Evolutionary conservation across 768 basidiomycete species (phyloP).

Genomic region (Tricholoma terreum): DNA sequence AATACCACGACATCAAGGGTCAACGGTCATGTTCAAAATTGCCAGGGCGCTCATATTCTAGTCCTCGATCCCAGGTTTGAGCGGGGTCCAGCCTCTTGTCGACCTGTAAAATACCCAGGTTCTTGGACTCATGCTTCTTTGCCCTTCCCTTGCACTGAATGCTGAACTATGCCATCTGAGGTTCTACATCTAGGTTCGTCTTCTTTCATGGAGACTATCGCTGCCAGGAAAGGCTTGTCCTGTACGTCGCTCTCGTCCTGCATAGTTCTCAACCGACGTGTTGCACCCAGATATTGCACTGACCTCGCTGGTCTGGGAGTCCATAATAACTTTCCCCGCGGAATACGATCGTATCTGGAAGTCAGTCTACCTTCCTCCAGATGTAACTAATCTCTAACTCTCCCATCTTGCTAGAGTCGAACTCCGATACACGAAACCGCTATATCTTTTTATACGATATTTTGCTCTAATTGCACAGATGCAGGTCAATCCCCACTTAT

Average conservation of each 20-base stretch:
- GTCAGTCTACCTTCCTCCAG: constrained; percentile 3
- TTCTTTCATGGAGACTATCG: neutral
- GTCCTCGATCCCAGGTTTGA: too few species aligned
- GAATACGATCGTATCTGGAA: constrained; percentile 10
- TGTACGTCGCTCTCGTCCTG: neutral
- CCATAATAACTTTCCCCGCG: neutral
- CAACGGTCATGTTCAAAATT: too few species aligned
- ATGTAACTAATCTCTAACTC: neutral
- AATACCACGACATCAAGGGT: too few species aligned
- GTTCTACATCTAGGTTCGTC: neutral
- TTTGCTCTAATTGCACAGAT: constrained; percentile 13
- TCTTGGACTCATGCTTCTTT: neutral
- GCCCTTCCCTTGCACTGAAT: neutral
- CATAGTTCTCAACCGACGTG: neutral
- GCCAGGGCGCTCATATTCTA: too few species aligned
- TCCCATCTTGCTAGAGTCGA: neutral
- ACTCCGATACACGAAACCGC: neutral
- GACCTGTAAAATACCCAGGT: neutral
- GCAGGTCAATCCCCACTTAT: constrained; percentile 1
- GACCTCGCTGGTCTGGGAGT: constrained; percentile 9
- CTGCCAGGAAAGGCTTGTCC: neutral
- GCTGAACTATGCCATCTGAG: neutral
- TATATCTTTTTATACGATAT: constrained; percentile 16
- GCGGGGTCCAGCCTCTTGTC: neutral
- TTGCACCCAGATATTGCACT: constrained; percentile 3